phyloP scores from a whole-genome alignment of 768 basidiomycete genomes.

The Calocybe gangraenosa region DNA sequence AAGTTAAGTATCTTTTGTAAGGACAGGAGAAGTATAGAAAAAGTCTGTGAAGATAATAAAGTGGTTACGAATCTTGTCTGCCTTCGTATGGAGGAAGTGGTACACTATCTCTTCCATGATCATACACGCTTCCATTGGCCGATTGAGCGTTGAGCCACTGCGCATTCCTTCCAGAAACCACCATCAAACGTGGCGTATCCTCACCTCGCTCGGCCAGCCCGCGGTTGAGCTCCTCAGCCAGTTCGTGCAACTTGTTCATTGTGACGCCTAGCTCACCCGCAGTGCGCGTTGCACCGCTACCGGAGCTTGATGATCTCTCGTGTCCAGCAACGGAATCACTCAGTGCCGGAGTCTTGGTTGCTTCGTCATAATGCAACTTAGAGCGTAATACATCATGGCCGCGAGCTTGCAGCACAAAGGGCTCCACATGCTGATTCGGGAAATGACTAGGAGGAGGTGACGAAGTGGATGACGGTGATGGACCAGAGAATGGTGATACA shows the following conservation, averaged over 20 bases:
- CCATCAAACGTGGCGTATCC: too few relatives aligned
- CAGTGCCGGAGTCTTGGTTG: neutral
- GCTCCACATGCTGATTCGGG: neutral
- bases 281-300: neutral
- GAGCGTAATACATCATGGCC: neutral
- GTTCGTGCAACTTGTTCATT: neutral
- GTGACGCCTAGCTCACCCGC: neutral
- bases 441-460: neutral
- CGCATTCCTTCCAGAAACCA: too few relatives aligned
- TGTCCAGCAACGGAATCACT: too few relatives aligned
- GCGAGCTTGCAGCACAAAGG: neutral
- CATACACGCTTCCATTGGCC: too few relatives aligned
- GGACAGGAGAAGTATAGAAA: too few relatives aligned
- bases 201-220: neutral
- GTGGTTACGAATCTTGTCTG: too few relatives aligned
- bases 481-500: neutral
- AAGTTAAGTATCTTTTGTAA: too few relatives aligned
- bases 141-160: too few relatives aligned
- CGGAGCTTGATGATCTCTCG: neutral
- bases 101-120: too few relatives aligned
- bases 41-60: too few relatives aligned
- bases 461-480: neutral
- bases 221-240: slow-evolving; percentile 1
- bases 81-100: too few relatives aligned
- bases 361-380: neutral